A percentile compares a stretch with the other conserved stretches of the same genome.
Conservation (phyloP, 495 filamentous ascomycete species). For the Aspergillus egyptiacus region DNA sequence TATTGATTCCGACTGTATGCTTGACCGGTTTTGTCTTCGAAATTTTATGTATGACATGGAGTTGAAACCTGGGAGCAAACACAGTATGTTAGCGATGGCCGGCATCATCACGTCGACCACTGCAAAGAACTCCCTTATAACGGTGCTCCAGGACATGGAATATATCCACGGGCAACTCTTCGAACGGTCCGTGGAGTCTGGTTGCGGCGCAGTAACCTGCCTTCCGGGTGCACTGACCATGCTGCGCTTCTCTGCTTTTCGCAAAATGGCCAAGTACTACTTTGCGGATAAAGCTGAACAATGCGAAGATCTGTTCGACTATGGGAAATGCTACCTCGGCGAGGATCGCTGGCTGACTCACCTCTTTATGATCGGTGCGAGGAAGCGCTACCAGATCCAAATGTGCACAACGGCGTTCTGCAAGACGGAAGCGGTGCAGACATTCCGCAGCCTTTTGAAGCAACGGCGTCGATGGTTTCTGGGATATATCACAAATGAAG, state of each 20-base stretch:
- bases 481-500: slow-evolving; percentile 97
- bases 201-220: slow-evolving; percentile 91
- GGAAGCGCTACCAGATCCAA: slow-evolving; percentile 89
- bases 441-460: slow-evolving; percentile 79
- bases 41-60: slow-evolving; percentile 99
- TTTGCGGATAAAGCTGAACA: slow-evolving; percentile 97
- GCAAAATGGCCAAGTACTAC: slow-evolving; percentile 97
- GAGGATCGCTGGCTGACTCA: slow-evolving; percentile 98
- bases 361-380: slow-evolving; percentile 97
- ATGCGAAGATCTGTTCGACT: slow-evolving; percentile 95
- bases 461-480: slow-evolving; percentile 96
- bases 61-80: slow-evolving; percentile 85
- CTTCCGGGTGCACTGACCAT: slow-evolving; percentile 93
- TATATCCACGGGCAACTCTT: slow-evolving; percentile 98
- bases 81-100: slow-evolving; percentile 97
- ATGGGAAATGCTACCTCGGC: slow-evolving; percentile 88
- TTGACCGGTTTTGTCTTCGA: slow-evolving; percentile 87
- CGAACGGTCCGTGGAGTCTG: slow-evolving; percentile 93
- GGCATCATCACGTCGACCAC: slow-evolving; percentile 96
- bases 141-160: slow-evolving; percentile 94
- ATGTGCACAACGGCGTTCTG: slow-evolving; percentile 97
- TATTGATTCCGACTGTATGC: slow-evolving; percentile 97
- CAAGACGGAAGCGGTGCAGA: slow-evolving; percentile 96
- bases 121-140: slow-evolving; percentile 80
- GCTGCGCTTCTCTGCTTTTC: slow-evolving; percentile 91